Base-by-base conservation (phyloP, 306 rosid genomes). In the cucumber (Cucumis sativus) region DNA sequence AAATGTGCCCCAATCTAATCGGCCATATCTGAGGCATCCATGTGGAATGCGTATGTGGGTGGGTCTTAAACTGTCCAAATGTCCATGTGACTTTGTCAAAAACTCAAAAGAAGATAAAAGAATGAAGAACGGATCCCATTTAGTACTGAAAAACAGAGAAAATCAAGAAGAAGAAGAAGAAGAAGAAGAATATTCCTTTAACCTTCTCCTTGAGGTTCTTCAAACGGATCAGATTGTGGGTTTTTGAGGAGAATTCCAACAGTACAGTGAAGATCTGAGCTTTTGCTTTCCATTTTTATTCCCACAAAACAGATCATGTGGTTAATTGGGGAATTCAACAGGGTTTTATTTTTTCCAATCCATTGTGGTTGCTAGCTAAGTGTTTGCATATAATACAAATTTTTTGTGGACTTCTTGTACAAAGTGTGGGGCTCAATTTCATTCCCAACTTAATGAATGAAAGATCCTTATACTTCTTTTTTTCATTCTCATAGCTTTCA, bases 51-150 rank as follows among this genome's bases (percentile, higher is more conserved):
- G 81, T 58, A 77, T 88, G 75, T 79, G 76, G 51, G 92, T 85
- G 93, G 95, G 90, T 83, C 89, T 80, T 82, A 20, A 78, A 72
- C 80, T 87, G 96, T 86, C 91, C 82, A 84, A 87, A 85, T 86
- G 87, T 87, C 92, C 98, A 91, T 89, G 91, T 93, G 98, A 91
- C 67, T 21, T 60, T 86, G 97, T 91, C 97, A 89, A 88, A 74
- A 74, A 45, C 71, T 62, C 45, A 25, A 39, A 77, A 33, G n/a
- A 40, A 39, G 37, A 75, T 37, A 40, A n/a, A 35, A 25, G 68
- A 21, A n/a, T 5, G 74, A 73, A 58, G 59, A 13, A 10, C 59
- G 69, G 59, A 35, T 13, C 59, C 55, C 60, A 14, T 45, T 72
- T 25, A 14, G 75, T 70, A 43, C 57, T 47, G 75, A 23, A 41